Conservation (phyloP, 805 yeast species). For the Pichia deserticola region DNA sequence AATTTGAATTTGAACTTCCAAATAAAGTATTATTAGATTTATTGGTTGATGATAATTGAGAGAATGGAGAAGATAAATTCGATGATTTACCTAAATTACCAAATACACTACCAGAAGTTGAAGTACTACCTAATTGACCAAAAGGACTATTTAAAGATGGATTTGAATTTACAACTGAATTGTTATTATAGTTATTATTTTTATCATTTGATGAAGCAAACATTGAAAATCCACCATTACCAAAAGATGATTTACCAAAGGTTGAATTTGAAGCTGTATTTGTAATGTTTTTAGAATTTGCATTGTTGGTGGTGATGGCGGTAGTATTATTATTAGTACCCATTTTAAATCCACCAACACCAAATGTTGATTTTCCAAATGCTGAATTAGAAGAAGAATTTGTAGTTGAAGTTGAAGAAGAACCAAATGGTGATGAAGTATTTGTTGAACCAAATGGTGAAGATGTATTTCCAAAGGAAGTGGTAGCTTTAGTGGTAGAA, state of each 20-base stretch:
- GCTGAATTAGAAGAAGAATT: background rate
- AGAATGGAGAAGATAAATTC: background rate
- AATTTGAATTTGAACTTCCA: background rate
- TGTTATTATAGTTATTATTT: too few species aligned
- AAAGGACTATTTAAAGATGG: background rate
- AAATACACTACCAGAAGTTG: background rate
- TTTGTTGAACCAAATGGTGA: background rate
- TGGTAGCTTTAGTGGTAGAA: background rate
- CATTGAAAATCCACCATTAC: constrained; percentile 4
- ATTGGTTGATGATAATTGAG: background rate
- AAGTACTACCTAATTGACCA: constrained; percentile 7
- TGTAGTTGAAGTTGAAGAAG: background rate
- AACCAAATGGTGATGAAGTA: background rate
- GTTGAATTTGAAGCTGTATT: background rate
- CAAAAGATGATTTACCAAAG: constrained; percentile 14
- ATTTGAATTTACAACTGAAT: too few species aligned
- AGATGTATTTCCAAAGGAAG: background rate
- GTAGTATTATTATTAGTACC: background rate
- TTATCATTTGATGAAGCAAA: background rate
- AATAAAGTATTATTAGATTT: too few species aligned
- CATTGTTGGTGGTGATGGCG: too few species aligned
- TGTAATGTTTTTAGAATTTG: background rate
- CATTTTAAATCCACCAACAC: constrained; percentile 3
- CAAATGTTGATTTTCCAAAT: constrained; percentile 3
- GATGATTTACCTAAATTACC: background rate